These are phyloP conservation scores for Rhodotorula sp. DNA, from an alignment of 1,284 basidiomycete species.

Conservation along the genomic window DNA sequence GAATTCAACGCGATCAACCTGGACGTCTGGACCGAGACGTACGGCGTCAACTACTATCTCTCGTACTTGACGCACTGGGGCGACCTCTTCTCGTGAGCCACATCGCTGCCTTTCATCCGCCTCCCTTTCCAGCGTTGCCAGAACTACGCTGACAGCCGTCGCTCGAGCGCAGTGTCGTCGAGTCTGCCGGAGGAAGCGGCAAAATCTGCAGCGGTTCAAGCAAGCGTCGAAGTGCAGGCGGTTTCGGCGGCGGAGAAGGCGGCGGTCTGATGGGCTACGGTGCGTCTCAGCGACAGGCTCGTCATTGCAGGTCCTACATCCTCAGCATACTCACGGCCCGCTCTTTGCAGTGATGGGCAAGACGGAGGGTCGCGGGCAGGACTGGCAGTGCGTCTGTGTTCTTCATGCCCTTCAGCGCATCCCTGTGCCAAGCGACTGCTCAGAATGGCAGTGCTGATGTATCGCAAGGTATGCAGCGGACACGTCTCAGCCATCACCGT, in stretches of 20 bases:
- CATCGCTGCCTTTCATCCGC: background rate
- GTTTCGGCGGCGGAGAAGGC: constrained; percentile 64
- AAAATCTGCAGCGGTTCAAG: constrained; percentile 63
- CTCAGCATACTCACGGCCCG: background rate
- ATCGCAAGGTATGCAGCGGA: constrained; percentile 52
- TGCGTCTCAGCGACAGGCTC: constrained; percentile 46
- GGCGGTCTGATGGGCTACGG: constrained; percentile 85
- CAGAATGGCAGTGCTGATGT: background rate
- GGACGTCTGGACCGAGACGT: constrained; percentile 93
- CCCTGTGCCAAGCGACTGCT: fast-evolving
- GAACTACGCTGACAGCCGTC: background rate
- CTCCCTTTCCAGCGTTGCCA: background rate
- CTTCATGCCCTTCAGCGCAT: background rate
- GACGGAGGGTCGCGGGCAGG: constrained; percentile 68
- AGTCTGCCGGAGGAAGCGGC: constrained; percentile 25
- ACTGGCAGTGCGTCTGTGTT: constrained; percentile 62
- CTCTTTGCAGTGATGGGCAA: constrained; percentile 71
- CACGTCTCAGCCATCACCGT: constrained; percentile 90
- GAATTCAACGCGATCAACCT: constrained; percentile 91
- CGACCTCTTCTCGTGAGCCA: constrained; percentile 67
- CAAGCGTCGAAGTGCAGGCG: constrained; percentile 54
- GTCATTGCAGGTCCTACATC: too few species aligned
- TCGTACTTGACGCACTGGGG: constrained; percentile 85
- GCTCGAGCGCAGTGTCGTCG: constrained; percentile 27
- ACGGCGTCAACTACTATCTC: constrained; percentile 81